A percentile compares a stretch with the other conserved stretches of the same genome.
phyloP scores from a whole-genome alignment of 352 stramenopile genomes.

The Phytophthora sp. region DNA sequence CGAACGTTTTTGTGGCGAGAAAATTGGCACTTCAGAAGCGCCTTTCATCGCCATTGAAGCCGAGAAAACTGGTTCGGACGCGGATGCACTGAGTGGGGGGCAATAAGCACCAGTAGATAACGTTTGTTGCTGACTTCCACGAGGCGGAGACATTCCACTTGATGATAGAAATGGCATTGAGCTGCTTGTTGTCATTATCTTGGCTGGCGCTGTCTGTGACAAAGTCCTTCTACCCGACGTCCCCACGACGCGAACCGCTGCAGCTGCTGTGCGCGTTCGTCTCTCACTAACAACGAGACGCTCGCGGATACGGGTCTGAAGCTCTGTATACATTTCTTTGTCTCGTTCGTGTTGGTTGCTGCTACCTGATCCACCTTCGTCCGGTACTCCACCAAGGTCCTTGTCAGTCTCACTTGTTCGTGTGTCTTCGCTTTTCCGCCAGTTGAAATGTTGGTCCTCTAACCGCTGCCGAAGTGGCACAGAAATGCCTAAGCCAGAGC shows the following conservation, averaged over 20 bases:
- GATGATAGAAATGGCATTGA: conserved; percentile 15
- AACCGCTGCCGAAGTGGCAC: conserved; percentile 33
- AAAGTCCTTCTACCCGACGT: conserved; percentile 5
- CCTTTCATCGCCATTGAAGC: background rate
- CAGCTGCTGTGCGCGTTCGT: conserved; percentile 33
- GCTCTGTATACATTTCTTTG: conserved; percentile 27
- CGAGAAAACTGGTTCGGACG: conserved; percentile 19
- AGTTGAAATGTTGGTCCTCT: conserved; percentile 30
- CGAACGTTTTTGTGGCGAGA: conserved; percentile 8
- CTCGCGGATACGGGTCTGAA: conserved; percentile 35
- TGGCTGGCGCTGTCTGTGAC: conserved; percentile 27
- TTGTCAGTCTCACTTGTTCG: conserved; percentile 13
- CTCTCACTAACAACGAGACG: conserved; percentile 28
- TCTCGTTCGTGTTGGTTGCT: conserved; percentile 19
- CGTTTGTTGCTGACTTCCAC: conserved; percentile 3
- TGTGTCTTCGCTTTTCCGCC: conserved; percentile 3
- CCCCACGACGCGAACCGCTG: conserved; percentile 12
- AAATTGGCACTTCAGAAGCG: background rate
- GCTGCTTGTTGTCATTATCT: conserved; percentile 13
- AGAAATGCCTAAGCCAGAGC: conserved; percentile 1
- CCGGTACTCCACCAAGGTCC: conserved; percentile 3
- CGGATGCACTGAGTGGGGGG: conserved; percentile 4
- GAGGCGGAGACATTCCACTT: conserved; percentile 1
- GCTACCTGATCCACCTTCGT: background rate
- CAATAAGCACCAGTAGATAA: background rate